Conservation (phyloP, 169 alveolate genomes). For the Besnoitia besnoiti region DNA sequence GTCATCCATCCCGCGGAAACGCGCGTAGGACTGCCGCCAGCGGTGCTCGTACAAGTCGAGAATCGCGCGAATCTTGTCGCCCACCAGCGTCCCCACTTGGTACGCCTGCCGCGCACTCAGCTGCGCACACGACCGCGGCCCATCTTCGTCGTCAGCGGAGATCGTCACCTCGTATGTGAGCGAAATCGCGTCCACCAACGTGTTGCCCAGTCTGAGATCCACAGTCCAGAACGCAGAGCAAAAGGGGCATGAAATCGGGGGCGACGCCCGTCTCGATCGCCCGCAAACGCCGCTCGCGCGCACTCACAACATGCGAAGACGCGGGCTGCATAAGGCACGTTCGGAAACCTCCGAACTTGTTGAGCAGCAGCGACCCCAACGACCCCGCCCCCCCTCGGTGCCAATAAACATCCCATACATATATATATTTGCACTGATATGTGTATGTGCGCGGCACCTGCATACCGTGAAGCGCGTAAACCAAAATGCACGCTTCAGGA, state of each 20-base stretch:
- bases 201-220: not conserved
- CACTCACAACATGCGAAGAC: too few species aligned
- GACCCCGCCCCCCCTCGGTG: not conserved
- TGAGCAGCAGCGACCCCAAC: too few species aligned
- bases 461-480: not conserved
- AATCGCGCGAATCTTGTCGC: not conserved
- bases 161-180: not conserved
- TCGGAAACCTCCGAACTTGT: too few species aligned
- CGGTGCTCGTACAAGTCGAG: not conserved
- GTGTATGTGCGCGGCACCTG: not conserved
- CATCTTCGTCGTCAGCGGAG: conserved; percentile 2
- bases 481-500: not conserved
- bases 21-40: not conserved
- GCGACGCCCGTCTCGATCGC: too few species aligned
- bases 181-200: conserved; percentile 24
- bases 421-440: not conserved
- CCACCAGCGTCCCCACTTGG: not conserved
- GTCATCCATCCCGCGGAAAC: not conserved
- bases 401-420: not conserved
- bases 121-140: not conserved
- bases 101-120: not conserved
- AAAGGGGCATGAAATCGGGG: too few species aligned
- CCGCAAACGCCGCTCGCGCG: too few species aligned
- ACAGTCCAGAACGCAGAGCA: too few species aligned
- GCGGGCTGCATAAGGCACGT: too few species aligned